phyloP scores from a whole-genome alignment of 345 rosid genomes.

The Camelina hispida region DNA sequence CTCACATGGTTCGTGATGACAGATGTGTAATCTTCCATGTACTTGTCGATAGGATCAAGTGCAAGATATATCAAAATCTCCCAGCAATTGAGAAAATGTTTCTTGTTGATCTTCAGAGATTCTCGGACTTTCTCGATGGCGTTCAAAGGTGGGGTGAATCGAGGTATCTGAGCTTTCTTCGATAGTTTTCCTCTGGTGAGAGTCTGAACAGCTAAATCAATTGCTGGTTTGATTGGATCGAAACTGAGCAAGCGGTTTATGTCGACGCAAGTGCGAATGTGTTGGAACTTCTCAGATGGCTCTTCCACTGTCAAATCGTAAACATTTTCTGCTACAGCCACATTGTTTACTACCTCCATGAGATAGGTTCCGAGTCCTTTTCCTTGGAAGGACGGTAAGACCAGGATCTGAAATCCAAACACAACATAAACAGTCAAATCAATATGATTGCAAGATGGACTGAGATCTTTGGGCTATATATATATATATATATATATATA shows the following conservation, averaged over 20 bases:
- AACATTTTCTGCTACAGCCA: constrained; percentile 68
- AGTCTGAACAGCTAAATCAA: constrained; percentile 56
- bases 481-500: too few relatives aligned
- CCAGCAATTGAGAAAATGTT: constrained; percentile 93
- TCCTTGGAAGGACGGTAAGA: constrained; percentile 82
- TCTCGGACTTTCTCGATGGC: constrained; percentile 68
- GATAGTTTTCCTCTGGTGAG: constrained; percentile 73
- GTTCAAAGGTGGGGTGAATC: constrained; percentile 60
- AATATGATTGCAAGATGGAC: not conserved
- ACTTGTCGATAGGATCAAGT: constrained; percentile 59
- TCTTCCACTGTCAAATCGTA: constrained; percentile 95
- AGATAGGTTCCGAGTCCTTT: constrained; percentile 79
- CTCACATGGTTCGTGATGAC: constrained; percentile 71
- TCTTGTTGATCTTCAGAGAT: constrained; percentile 83
- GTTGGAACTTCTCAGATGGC: constrained; percentile 84
- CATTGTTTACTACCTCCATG: constrained; percentile 69
- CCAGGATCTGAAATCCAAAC: constrained; percentile 65
- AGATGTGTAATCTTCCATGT: constrained; percentile 63
- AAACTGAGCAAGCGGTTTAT: constrained; percentile 57
- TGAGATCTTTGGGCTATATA: not conserved
- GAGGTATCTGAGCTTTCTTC: constrained; percentile 60
- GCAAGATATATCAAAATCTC: constrained; percentile 81
- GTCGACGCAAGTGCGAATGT: constrained; percentile 74
- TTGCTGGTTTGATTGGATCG: constrained; percentile 62
- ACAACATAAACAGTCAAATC: not conserved